Conservation (phyloP, 1,284 basidiomycete genomes). For the Cutaneotrichosporon cutaneum region DNA sequence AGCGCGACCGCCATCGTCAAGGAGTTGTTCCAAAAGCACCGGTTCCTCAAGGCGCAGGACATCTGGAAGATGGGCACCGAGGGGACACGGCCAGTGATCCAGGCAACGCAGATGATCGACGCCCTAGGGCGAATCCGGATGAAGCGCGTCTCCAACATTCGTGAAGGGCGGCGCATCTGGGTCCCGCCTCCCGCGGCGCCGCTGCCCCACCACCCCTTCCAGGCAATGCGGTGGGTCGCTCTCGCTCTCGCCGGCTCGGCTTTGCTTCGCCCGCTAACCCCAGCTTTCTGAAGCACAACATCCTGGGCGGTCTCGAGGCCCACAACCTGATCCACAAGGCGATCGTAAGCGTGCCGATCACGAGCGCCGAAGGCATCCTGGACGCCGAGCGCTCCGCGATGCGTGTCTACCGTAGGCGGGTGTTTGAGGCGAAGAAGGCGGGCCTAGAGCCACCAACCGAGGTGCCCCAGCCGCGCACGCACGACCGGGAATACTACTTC, state of each 20-base stretch:
- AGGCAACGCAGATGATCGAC: conserved; percentile 18
- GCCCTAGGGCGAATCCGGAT: conserved; percentile 32
- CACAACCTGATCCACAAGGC: conserved; percentile 31
- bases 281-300: conserved; percentile 33
- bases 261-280: not conserved
- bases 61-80: conserved; percentile 30
- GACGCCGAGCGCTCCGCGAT: conserved; percentile 17
- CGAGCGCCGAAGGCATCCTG: conserved; percentile 27
- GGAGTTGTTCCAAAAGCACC: conserved; percentile 1
- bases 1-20: conserved; percentile 11
- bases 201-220: conserved; percentile 36
- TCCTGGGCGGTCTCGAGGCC: conserved; percentile 29
- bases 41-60: conserved; percentile 20
- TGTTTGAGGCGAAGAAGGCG: conserved; percentile 14
- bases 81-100: conserved; percentile 22
- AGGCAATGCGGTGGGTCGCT: conserved; percentile 30
- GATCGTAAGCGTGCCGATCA: conserved; percentile 20
- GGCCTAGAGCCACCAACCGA: conserved; percentile 15
- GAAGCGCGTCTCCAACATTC: conserved; percentile 34
- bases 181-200: conserved; percentile 28
- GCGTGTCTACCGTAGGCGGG: conserved; percentile 8
- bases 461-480: conserved; percentile 20
- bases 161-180: conserved; percentile 33
- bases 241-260: too few species aligned
- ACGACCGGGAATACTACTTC: conserved; percentile 25